Evolutionary conservation across 176 grass and related monocot species (phyloP), one percentile per base, ranked within the genome.

Genomic region (Hsuehochloa calcarea): DNA sequence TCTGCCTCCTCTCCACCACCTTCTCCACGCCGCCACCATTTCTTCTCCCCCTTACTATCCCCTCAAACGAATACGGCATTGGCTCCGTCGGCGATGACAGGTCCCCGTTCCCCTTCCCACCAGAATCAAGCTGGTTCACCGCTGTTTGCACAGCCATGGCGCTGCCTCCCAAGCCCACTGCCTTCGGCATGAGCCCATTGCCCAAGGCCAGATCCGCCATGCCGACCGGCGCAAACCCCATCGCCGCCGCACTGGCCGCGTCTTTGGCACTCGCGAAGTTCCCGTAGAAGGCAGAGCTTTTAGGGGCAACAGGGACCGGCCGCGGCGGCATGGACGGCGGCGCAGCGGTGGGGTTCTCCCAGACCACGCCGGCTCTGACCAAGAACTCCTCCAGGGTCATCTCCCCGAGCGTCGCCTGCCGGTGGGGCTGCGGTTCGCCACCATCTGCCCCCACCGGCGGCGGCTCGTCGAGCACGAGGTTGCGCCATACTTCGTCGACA

Each of bases 341-440:
- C 1, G 37, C 59, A 11, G 72, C 27, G n/a, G 67, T 62, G 25
- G 84, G 66, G 65, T 91, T 86, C 64, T 95, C 92, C 68, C 87
- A 78, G 44, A 91, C 92, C 10, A 95, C 92, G 16, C 92, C 95
- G 40, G 95, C 92, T 63, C 80, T 89, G 80, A 95, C 92, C 65
- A 97, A 58, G 75, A 97, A 95, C 62, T 97, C 95, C 85, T 95
- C 95, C 34, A 97, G 80, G 55, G 95, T 97, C 75, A 97, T 95
- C 89, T 97, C 95, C 50, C 95, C 95, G 22, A 95, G 87, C 52
- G 91, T 95, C 22, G 87, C 83, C 78, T 93, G 92, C 51, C 72
- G 81, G 39, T 78, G 81, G 6, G 79, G 78, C 49, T 81, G 70
- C 27, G 26, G 64, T 4, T 74, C 76, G 38, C 51, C 61, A 27